Conservation (phyloP, 805 yeast species). For the Ogataea trehalophila region DNA sequence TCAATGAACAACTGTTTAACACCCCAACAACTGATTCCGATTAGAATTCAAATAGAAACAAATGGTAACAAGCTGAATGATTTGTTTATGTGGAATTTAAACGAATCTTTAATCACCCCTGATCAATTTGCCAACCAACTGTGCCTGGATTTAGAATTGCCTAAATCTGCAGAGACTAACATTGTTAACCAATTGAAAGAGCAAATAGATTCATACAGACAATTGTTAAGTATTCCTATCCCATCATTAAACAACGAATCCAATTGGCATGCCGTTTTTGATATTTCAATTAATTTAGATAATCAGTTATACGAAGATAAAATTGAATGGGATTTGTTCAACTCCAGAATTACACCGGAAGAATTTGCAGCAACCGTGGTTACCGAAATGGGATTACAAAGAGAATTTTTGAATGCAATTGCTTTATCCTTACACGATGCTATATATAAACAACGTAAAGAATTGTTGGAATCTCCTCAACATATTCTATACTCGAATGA, state of each 20-base stretch:
- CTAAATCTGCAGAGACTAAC: constrained; percentile 54
- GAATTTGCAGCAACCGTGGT: constrained; percentile 78
- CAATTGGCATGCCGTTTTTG: constrained; percentile 72
- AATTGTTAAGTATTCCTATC: constrained; percentile 57
- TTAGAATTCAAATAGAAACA: constrained; percentile 56
- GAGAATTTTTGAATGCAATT: constrained; percentile 87
- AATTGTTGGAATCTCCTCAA: constrained; percentile 58
- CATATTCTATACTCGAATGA: constrained; percentile 31
- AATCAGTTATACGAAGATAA: constrained; percentile 84
- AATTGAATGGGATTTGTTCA: constrained; percentile 85
- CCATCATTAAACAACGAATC: constrained; percentile 39
- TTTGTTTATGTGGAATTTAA: constrained; percentile 68
- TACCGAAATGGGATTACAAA: constrained; percentile 73
- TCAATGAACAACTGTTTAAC: constrained; percentile 30
- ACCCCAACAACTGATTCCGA: constrained; percentile 55
- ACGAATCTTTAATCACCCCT: constrained; percentile 64
- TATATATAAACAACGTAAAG: constrained; percentile 70
- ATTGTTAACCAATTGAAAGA: constrained; percentile 69
- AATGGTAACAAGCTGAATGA: constrained; percentile 54
- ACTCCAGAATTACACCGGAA: constrained; percentile 64
- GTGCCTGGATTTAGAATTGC: constrained; percentile 80
- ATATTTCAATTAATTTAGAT: constrained; percentile 76
- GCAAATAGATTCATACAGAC: constrained; percentile 73
- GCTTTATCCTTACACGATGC: constrained; percentile 83
- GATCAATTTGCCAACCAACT: constrained; percentile 69